Evolutionary conservation across 148 eudicot genomes (phyloP).

Genomic region (Camellia granthamiana): DNA sequence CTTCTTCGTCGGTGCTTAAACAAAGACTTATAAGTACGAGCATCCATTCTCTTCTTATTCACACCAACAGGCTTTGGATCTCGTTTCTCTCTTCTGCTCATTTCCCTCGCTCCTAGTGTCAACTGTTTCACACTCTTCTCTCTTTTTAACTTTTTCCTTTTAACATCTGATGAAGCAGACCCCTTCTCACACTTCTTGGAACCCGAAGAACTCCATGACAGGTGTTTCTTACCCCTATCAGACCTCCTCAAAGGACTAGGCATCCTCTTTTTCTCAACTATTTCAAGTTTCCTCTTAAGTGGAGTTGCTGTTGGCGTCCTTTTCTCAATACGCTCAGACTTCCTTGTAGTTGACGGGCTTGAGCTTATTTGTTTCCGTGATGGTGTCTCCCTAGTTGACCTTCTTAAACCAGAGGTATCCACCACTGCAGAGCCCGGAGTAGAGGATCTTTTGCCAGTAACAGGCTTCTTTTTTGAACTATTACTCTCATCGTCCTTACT

Average conservation of each 20-base stretch:
- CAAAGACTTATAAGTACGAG: conserved; percentile 29
- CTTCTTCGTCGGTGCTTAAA: conserved; percentile 22
- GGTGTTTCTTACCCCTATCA: conserved; percentile 34
- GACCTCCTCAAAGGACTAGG: conserved; percentile 46
- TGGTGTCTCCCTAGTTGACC: conserved; percentile 41
- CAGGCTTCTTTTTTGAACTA: conserved; percentile 19
- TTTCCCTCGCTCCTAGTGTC: conserved; percentile 28
- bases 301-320: conserved; percentile 11
- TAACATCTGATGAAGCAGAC: conserved; percentile 11
- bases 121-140: conserved; percentile 32
- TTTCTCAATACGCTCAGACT: conserved; percentile 45
- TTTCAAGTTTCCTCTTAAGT: conserved; percentile 24
- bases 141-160: conserved; percentile 22
- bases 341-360: conserved; percentile 39
- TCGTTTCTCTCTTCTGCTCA: conserved; percentile 19
- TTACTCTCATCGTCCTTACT: conserved; percentile 26
- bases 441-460: conserved; percentile 23
- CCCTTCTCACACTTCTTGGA: conserved; percentile 31
- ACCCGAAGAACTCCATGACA: conserved; percentile 22
- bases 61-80: conserved; percentile 23
- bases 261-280: conserved; percentile 16
- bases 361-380: conserved; percentile 24
- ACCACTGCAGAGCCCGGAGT: conserved; percentile 16
- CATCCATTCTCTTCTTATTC: conserved; percentile 42
- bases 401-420: conserved; percentile 33